A percentile compares a stretch with the other conserved stretches of the same genome.
Conservation (phyloP, 2,329 filamentous ascomycete genomes). For the Calonectria crousiana region DNA sequence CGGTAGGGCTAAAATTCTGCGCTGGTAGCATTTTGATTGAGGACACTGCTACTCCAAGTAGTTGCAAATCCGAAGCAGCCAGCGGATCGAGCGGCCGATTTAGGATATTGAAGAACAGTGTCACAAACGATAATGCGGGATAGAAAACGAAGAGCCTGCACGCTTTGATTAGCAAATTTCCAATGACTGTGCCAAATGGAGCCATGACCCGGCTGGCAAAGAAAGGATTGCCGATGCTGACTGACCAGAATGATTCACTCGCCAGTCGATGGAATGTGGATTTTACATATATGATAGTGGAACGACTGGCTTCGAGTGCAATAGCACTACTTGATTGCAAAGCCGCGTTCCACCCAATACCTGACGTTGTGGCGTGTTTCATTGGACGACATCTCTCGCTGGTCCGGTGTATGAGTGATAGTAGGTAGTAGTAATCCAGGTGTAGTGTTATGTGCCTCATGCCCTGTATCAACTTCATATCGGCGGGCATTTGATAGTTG, state of each 20-base stretch:
- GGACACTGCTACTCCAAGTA: constrained; percentile 53
- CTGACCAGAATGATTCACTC: constrained; percentile 64
- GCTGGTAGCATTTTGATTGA: background rate
- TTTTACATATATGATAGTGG: constrained; percentile 62
- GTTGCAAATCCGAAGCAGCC: constrained; percentile 58
- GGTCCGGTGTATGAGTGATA: constrained; percentile 67
- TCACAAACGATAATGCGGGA: constrained; percentile 65
- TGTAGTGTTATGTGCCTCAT: constrained; percentile 63
- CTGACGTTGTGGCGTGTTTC: constrained; percentile 23
- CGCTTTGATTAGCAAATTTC: background rate
- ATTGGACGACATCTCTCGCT: constrained; percentile 59
- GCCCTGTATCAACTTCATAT: constrained; percentile 46
- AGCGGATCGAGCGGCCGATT: constrained; percentile 58
- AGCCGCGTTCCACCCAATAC: constrained; percentile 53
- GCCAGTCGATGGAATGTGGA: constrained; percentile 56
- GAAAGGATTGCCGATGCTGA: background rate
- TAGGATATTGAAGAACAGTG: constrained; percentile 67
- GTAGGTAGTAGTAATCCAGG: constrained; percentile 67
- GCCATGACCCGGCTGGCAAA: background rate
- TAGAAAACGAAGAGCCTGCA: constrained; percentile 68
- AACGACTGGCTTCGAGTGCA: constrained; percentile 67
- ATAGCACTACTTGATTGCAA: constrained; percentile 65
- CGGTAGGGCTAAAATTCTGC: background rate
- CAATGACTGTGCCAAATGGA: accelerated
- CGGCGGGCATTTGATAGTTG: constrained; percentile 43